phyloP scores from a whole-genome alignment of 2,329 filamentous ascomycete genomes.

The Aspergillus carbonarius region DNA sequence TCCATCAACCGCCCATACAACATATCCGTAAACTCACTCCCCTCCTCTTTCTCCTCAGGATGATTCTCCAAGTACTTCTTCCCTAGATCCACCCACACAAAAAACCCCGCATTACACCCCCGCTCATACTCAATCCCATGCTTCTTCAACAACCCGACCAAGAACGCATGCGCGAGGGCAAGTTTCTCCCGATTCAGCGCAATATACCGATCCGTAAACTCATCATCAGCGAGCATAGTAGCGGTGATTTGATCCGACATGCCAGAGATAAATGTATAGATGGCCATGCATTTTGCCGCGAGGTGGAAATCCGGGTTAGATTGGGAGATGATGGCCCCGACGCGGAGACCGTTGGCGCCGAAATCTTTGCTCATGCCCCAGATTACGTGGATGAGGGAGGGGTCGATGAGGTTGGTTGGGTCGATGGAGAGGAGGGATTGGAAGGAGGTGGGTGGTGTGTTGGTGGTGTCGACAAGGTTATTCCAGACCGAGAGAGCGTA shows the following conservation, averaged over 20 bases:
- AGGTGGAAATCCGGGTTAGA: conserved; percentile 42
- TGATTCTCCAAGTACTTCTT: conserved; percentile 3
- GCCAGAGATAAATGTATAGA: conserved; percentile 51
- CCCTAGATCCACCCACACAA: no score
- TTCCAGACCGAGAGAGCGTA: conserved; percentile 57
- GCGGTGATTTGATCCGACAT: conserved; percentile 40
- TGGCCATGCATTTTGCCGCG: conserved; percentile 40
- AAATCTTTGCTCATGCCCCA: conserved; percentile 54
- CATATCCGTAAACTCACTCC: conserved; percentile 23
- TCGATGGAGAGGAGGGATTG: conserved; percentile 50
- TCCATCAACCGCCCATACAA: conserved; percentile 38
- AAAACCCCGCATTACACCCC: no score
- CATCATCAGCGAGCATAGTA: conserved; percentile 46
- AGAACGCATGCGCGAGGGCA: background rate
- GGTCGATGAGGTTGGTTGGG: conserved; percentile 47
- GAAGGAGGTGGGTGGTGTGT: conserved; percentile 36
- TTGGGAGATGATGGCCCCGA: conserved; percentile 54
- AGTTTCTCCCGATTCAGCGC: conserved; percentile 45
- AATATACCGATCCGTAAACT: conserved; percentile 48
- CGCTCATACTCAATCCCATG: no score
- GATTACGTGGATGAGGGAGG: conserved; percentile 52
- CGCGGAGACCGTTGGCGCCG: conserved; percentile 55
- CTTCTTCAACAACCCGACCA: no score
- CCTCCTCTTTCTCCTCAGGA: conserved; percentile 5
- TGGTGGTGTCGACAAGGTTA: conserved; percentile 35